Conservation (phyloP, 2,329 filamentous ascomycete species). For the Dothidotthia symphoricarpi region DNA sequence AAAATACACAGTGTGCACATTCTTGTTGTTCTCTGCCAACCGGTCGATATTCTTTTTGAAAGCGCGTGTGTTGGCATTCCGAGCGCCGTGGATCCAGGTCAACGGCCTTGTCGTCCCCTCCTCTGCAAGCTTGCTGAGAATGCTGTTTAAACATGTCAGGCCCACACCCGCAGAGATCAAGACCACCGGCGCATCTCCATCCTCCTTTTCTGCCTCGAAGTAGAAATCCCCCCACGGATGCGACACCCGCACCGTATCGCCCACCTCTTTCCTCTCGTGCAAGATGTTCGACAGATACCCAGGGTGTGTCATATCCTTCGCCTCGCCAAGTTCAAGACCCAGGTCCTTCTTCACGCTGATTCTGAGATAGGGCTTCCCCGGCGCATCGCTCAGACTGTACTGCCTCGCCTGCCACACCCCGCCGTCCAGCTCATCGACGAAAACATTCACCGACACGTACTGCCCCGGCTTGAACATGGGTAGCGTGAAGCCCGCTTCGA, state of each 20-base stretch:
- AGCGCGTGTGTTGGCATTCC: constrained; percentile 52
- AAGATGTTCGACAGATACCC: constrained; percentile 70
- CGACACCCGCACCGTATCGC: constrained; percentile 63
- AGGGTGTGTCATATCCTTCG: constrained; percentile 52
- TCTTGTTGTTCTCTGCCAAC: constrained; percentile 46
- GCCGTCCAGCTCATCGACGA: constrained; percentile 49
- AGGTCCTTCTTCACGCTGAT: constrained; percentile 69
- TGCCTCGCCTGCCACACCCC: constrained; percentile 66
- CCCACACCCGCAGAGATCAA: constrained; percentile 69
- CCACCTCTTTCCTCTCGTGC: constrained; percentile 60
- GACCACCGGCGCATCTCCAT: constrained; percentile 55
- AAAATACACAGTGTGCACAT: constrained; percentile 59
- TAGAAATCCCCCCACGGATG: constrained; percentile 65
- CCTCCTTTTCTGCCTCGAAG: constrained; percentile 50
- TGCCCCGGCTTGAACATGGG: constrained; percentile 68
- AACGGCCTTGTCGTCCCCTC: constrained; percentile 48
- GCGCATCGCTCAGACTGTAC: constrained; percentile 69
- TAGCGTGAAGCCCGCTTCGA: constrained; percentile 59
- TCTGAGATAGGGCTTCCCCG: constrained; percentile 61
- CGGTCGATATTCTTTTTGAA: constrained; percentile 55
- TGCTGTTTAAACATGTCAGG: constrained; percentile 64
- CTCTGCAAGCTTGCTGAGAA: constrained; percentile 56
- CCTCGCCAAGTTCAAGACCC: constrained; percentile 51
- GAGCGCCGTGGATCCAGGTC: constrained; percentile 63
- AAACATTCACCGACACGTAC: constrained; percentile 64